Conservation (phyloP, 345 rosid species). For the Aquilaria malaccensis region DNA sequence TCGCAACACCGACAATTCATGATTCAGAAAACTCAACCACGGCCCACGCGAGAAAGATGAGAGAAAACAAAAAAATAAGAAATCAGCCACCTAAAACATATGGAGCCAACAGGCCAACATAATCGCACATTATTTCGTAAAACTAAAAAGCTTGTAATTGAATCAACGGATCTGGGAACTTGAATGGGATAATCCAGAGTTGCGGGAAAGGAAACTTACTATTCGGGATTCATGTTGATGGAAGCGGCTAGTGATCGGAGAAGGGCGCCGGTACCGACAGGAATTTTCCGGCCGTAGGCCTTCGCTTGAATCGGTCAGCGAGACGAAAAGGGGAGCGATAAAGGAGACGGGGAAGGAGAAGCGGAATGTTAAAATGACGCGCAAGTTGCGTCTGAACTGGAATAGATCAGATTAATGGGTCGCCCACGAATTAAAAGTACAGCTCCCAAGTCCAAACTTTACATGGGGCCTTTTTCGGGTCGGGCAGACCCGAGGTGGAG, state of each 20-base stretch:
- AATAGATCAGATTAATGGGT: not conserved
- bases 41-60: not conserved
- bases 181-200: not conserved
- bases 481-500: too few relatives aligned
- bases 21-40: not conserved
- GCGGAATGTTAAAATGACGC: constrained; percentile 1
- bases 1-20: too few relatives aligned
- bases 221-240: constrained; percentile 52
- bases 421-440: too few relatives aligned
- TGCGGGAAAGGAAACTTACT: constrained; percentile 28
- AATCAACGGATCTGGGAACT: not conserved
- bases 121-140: not conserved
- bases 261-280: constrained; percentile 7
- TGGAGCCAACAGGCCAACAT: not conserved
- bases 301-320: constrained; percentile 9
- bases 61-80: too few relatives aligned
- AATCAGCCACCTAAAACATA: not conserved
- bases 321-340: constrained; percentile 14
- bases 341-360: constrained; percentile 1
- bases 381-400: not conserved
- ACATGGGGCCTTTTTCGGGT: too few relatives aligned
- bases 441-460: too few relatives aligned
- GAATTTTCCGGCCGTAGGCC: constrained; percentile 8
- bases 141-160: not conserved
- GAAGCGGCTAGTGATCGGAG: not conserved